These are phyloP conservation scores for Eimeria mitis DNA, from an alignment of 169 alveolate species.

Conservation along the genomic window DNA sequence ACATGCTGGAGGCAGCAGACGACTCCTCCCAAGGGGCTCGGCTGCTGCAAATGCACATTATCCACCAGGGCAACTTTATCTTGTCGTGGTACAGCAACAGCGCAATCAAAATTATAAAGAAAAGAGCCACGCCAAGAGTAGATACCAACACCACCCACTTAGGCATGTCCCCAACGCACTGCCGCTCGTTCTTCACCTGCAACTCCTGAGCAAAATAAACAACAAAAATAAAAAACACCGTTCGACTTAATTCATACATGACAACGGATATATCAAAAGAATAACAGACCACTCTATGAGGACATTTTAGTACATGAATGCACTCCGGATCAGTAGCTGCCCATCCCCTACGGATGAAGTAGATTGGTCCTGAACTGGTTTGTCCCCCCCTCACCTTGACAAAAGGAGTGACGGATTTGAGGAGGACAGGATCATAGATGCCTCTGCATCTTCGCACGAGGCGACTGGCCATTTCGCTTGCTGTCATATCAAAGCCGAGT, in stretches of 20 bases:
- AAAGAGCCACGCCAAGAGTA: constrained; percentile 53
- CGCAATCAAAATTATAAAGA: constrained; percentile 51
- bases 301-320: too few species aligned
- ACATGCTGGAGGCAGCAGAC: constrained; percentile 19
- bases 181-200: constrained; percentile 50
- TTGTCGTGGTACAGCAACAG: constrained; percentile 77
- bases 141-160: constrained; percentile 81
- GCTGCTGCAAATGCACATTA: constrained; percentile 82
- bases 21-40: constrained; percentile 77
- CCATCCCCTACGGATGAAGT: neutral
- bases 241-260: too few species aligned
- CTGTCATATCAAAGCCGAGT: constrained; percentile 64
- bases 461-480: constrained; percentile 75
- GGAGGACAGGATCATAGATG: constrained; percentile 61
- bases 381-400: constrained; percentile 24
- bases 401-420: constrained; percentile 56
- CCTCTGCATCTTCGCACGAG: constrained; percentile 70
- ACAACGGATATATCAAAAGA: too few species aligned
- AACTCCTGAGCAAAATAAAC: constrained; percentile 1
- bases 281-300: too few species aligned
- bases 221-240: neutral
- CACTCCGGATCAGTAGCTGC: too few species aligned
- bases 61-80: constrained; percentile 80
- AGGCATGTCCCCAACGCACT: constrained; percentile 66
- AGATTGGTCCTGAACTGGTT: neutral